Conservation (phyloP, 139 green algal genomes). For the Klebsormidium nitens region DNA sequence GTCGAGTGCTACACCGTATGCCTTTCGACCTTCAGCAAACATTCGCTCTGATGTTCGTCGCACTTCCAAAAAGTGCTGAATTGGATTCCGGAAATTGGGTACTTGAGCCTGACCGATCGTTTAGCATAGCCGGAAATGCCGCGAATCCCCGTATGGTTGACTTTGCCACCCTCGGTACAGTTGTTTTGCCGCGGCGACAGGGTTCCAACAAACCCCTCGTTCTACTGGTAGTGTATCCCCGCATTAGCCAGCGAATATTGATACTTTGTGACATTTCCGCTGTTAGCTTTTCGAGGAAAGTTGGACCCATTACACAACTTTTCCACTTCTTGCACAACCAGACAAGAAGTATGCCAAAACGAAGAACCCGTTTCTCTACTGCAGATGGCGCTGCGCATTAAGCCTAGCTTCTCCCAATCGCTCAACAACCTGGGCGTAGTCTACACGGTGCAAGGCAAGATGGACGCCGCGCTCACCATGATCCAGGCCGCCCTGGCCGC, state of each 20-base stretch:
- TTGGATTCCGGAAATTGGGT: no score
- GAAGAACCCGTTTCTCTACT: not conserved
- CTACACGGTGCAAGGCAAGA: constrained; percentile 60
- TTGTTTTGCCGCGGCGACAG: no score
- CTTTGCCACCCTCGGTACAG: no score
- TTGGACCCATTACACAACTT: not conserved
- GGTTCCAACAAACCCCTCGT: no score
- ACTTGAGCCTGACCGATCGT: no score
- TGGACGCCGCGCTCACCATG: constrained; percentile 70
- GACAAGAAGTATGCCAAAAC: not conserved
- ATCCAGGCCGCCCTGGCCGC: constrained; percentile 69
- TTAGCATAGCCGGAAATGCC: no score
- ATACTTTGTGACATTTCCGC: no score
- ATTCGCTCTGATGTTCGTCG: no score
- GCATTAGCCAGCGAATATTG: no score
- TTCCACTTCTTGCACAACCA: not conserved
- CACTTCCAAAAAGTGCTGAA: no score
- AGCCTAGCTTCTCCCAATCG: constrained; percentile 52
- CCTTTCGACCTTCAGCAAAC: not conserved
- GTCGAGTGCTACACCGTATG: constrained; percentile 52
- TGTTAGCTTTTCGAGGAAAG: not conserved
- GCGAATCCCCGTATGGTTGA: no score
- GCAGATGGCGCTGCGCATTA: constrained; percentile 41
- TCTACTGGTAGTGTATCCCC: no score
- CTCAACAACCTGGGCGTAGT: constrained; percentile 95